Conservation (phyloP, 2,329 filamentous ascomycete species). For the Sphaerulina vaccinii region DNA sequence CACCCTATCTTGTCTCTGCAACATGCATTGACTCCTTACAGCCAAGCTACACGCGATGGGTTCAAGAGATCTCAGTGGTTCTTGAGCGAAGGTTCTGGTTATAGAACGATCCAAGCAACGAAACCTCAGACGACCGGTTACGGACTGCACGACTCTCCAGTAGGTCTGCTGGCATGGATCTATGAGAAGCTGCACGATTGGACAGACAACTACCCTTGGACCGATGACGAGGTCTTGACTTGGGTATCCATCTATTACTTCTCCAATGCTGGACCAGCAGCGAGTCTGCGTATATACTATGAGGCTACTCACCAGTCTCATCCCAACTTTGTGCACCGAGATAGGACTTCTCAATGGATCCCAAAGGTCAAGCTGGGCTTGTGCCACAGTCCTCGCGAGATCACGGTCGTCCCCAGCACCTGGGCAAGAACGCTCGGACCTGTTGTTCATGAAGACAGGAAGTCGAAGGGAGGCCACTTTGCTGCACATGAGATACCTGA, state of each 20-base stretch:
- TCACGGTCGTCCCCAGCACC: slow-evolving; percentile 53
- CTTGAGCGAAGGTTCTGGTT: slow-evolving; percentile 55
- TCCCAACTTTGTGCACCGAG: slow-evolving; percentile 29
- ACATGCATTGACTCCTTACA: slow-evolving; percentile 57
- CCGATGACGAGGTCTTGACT: slow-evolving; percentile 71
- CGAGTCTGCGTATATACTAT: slow-evolving; percentile 70
- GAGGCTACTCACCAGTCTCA: slow-evolving; percentile 52
- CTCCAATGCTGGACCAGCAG: slow-evolving; percentile 65
- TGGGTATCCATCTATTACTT: slow-evolving; percentile 76
- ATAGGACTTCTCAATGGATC: slow-evolving; percentile 45
- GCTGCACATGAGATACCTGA: slow-evolving; percentile 48
- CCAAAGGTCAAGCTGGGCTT: slow-evolving; percentile 52
- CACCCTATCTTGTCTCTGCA: slow-evolving; percentile 59
- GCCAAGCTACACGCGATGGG: slow-evolving; percentile 51
- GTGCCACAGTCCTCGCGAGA: slow-evolving; percentile 59
- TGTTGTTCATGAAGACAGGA: slow-evolving; percentile 56
- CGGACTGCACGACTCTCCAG: slow-evolving; percentile 66
- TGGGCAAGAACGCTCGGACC: slow-evolving; percentile 60
- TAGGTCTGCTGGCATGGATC: slow-evolving; percentile 72
- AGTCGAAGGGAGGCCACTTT: slow-evolving; percentile 58
- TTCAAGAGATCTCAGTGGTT: slow-evolving; percentile 60
- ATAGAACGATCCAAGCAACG: slow-evolving; percentile 61
- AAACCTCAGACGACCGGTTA: slow-evolving; percentile 73
- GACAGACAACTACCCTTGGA: slow-evolving; percentile 71
- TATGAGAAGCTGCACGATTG: slow-evolving; percentile 78